phyloP scores from a whole-genome alignment of 2,329 filamentous ascomycete genomes.

The Aspergillus japonicus region DNA sequence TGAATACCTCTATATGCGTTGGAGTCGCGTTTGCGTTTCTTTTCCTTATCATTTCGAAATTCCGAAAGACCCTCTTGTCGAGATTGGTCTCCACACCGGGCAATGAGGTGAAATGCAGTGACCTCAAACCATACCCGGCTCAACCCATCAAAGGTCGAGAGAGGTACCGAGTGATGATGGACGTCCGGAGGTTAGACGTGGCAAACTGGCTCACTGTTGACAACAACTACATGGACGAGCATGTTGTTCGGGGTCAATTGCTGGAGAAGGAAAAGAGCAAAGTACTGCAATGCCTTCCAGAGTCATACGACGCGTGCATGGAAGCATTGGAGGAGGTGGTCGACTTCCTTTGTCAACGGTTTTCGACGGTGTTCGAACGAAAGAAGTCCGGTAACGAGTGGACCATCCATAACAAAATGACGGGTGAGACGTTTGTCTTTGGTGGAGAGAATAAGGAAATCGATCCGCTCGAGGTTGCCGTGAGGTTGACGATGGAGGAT shows the following conservation, averaged over 20 bases:
- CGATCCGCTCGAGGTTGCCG: constrained; percentile 52
- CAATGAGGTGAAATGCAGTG: constrained; percentile 20
- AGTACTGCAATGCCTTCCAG: constrained; percentile 48
- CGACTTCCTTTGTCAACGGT: constrained; percentile 45
- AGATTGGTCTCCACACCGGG: constrained; percentile 10
- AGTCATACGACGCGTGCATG: constrained; percentile 46
- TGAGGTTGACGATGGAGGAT: constrained; percentile 53
- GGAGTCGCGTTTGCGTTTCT: constrained; percentile 31
- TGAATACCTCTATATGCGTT: constrained; percentile 34
- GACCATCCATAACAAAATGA: constrained; percentile 45
- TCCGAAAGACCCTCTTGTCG: constrained; percentile 20
- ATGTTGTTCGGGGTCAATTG: constrained; percentile 43
- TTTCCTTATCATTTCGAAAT: constrained; percentile 28
- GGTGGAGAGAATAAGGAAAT: constrained; percentile 32
- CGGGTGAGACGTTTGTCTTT: constrained; percentile 45
- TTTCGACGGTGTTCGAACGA: constrained; percentile 45
- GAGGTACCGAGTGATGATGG: constrained; percentile 48
- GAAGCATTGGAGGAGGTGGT: constrained; percentile 50
- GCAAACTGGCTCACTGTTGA: constrained; percentile 53
- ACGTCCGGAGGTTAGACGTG: constrained; percentile 47
- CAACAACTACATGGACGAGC: constrained; percentile 46
- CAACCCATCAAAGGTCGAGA: constrained; percentile 40
- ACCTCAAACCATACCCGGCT: constrained; percentile 40
- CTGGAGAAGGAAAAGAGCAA: constrained; percentile 39
- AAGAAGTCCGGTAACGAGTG: constrained; percentile 24